Percentiles rank a stretch among this genome's conserved stretches.
phyloP scores from a whole-genome alignment of 345 rosid genomes.

The Citrus hindsii region DNA sequence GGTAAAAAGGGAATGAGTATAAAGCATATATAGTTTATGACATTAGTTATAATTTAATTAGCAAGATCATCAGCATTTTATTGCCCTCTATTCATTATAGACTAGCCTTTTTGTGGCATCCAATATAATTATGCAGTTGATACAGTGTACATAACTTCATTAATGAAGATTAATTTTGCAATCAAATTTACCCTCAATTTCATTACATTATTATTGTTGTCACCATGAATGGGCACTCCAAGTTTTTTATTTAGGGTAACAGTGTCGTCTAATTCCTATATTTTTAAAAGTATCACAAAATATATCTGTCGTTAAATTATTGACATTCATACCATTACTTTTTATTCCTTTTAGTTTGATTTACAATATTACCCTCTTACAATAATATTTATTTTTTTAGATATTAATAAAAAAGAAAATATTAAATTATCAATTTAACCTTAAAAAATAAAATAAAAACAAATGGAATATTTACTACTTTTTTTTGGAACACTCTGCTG shows the following conservation, averaged over 20 bases:
- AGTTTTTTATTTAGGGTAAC: not conserved
- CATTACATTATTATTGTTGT: not conserved
- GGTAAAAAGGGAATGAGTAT: slow-evolving; percentile 24
- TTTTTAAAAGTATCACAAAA: too few relatives aligned
- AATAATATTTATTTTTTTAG: too few relatives aligned
- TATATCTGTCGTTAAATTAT: rapidly evolving
- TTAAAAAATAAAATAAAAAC: too few relatives aligned
- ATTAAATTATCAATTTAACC: too few relatives aligned
- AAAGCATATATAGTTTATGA: not conserved
- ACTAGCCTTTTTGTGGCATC: slow-evolving; percentile 13
- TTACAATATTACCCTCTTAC: too few relatives aligned
- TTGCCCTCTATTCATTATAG: not conserved
- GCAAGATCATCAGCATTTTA: slow-evolving; percentile 5
- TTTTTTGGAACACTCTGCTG: too few relatives aligned
- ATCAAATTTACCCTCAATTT: not conserved
- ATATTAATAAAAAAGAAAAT: too few relatives aligned
- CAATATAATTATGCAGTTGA: slow-evolving; percentile 18
- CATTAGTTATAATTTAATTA: slow-evolving; percentile 6
- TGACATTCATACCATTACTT: rapidly evolving
- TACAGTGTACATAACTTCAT: slow-evolving; percentile 20
- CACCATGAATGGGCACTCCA: not conserved
- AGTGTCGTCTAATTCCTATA: rapidly evolving
- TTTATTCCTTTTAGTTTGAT: too few relatives aligned
- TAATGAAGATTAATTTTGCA: slow-evolving; percentile 1
- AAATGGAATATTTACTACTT: too few relatives aligned